phyloP scores from a whole-genome alignment of 257 asterid genomes.

The Jaltomata sinuosa region DNA sequence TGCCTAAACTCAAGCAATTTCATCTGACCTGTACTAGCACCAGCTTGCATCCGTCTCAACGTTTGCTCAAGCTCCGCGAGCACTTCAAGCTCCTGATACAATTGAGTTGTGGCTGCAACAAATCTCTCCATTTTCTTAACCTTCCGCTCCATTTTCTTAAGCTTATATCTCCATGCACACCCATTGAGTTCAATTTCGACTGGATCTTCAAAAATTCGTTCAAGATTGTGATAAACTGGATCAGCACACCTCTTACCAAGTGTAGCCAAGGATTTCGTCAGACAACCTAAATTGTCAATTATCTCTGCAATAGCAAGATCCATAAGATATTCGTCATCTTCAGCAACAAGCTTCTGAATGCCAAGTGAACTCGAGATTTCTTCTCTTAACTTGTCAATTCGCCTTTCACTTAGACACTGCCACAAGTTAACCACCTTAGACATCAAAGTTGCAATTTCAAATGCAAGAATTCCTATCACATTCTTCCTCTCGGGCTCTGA shows the following conservation, averaged over 20 bases:
- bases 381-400: slow-evolving; percentile 45
- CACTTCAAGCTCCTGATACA: slow-evolving; percentile 73
- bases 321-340: slow-evolving; percentile 49
- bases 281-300: slow-evolving; percentile 41
- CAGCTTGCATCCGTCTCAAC: slow-evolving; percentile 48
- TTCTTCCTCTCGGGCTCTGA: slow-evolving; percentile 48
- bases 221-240: slow-evolving; percentile 48
- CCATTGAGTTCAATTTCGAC: slow-evolving; percentile 45
- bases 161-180: slow-evolving; percentile 44
- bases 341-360: slow-evolving; percentile 58
- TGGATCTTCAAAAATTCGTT: slow-evolving; percentile 35
- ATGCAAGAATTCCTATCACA: slow-evolving; percentile 53
- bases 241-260: slow-evolving; percentile 68
- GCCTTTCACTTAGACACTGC: slow-evolving; percentile 54
- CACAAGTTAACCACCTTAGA: slow-evolving; percentile 62
- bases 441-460: slow-evolving; percentile 71
- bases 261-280: slow-evolving; percentile 39
- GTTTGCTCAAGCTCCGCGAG: slow-evolving; percentile 72
- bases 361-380: slow-evolving; percentile 57
- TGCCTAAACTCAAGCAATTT: slow-evolving; percentile 70
- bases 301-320: slow-evolving; percentile 68
- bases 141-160: slow-evolving; percentile 79
- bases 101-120: slow-evolving; percentile 59
- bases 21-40: slow-evolving; percentile 36
- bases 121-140: slow-evolving; percentile 84